Conservation (phyloP, 1,139 yeast genomes). For the Saccharomyces pastorianus region DNA sequence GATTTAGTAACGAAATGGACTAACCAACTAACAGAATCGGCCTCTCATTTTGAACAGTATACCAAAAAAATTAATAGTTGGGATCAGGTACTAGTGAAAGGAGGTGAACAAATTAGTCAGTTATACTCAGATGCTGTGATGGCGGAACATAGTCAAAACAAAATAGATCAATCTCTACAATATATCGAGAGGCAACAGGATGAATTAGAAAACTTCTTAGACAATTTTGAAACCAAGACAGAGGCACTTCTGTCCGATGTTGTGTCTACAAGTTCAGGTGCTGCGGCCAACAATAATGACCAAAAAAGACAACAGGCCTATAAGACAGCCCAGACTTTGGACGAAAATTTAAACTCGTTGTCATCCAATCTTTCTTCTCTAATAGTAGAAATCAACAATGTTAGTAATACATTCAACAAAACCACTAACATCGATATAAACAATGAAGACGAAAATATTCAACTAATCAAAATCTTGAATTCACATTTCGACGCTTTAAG, state of each 20-base stretch:
- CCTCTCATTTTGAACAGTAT: constrained; percentile 68
- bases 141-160: constrained; percentile 79
- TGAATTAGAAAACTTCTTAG: constrained; percentile 74
- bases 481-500: constrained; percentile 84
- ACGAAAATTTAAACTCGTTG: constrained; percentile 69
- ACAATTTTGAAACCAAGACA: constrained; percentile 80
- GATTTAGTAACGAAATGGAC: constrained; percentile 94
- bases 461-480: constrained; percentile 75
- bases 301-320: constrained; percentile 88
- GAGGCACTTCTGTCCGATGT: constrained; percentile 44
- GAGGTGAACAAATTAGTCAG: constrained; percentile 77
- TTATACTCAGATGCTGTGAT: constrained; percentile 69
- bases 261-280: constrained; percentile 31
- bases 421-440: constrained; percentile 39
- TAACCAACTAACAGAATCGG: constrained; percentile 64
- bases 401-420: constrained; percentile 74
- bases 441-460: constrained; percentile 33
- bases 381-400: constrained; percentile 78
- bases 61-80: constrained; percentile 69
- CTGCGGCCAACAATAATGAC: constrained; percentile 39
- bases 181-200: constrained; percentile 90
- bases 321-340: constrained; percentile 76
- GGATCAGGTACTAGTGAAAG: constrained; percentile 77
- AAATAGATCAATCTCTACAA: constrained; percentile 77
- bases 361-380: constrained; percentile 70